Percentiles rank a stretch among this genome's conserved stretches.
These are phyloP conservation scores for Anacardium occidentale DNA, from an alignment of 345 rosid genomes.

Conservation along the genomic window DNA sequence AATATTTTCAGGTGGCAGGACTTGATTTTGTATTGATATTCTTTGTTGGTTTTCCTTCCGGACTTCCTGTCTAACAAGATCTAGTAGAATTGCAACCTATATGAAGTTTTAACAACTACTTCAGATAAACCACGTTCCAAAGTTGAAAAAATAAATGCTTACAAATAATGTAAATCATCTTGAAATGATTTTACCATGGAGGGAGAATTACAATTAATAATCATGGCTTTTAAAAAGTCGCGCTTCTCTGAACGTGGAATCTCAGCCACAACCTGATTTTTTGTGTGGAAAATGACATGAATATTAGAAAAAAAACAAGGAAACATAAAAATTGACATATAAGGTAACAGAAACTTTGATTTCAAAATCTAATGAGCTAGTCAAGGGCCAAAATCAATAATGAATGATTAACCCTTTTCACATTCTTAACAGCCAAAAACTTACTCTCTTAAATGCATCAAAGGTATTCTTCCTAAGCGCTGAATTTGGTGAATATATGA, in stretches of 20 bases:
- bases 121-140: slow-evolving; percentile 13
- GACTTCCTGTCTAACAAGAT: slow-evolving; percentile 59
- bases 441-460: slow-evolving; percentile 71
- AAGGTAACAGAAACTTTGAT: neutral
- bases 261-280: slow-evolving; percentile 70
- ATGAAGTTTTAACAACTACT: slow-evolving; percentile 18
- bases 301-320: neutral
- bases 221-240: slow-evolving; percentile 60
- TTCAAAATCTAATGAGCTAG: neutral
- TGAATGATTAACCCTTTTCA: neutral
- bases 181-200: slow-evolving; percentile 64
- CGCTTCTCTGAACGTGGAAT: slow-evolving; percentile 58
- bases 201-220: slow-evolving; percentile 56
- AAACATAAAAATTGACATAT: slow-evolving; percentile 7
- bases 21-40: slow-evolving; percentile 16
- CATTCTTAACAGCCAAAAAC: slow-evolving; percentile 15
- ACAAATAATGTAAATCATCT: slow-evolving; percentile 12
- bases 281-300: slow-evolving; percentile 5
- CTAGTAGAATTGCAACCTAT: slow-evolving; percentile 81
- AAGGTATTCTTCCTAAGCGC: slow-evolving; percentile 65
- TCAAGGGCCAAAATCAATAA: neutral
- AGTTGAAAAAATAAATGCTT: slow-evolving; percentile 5
- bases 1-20: slow-evolving; percentile 27
- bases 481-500: slow-evolving; percentile 54
- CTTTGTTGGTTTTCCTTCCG: slow-evolving; percentile 35